Conservation (phyloP, 2,329 filamentous ascomycete species). For the Pestalotiopsis sp. region DNA sequence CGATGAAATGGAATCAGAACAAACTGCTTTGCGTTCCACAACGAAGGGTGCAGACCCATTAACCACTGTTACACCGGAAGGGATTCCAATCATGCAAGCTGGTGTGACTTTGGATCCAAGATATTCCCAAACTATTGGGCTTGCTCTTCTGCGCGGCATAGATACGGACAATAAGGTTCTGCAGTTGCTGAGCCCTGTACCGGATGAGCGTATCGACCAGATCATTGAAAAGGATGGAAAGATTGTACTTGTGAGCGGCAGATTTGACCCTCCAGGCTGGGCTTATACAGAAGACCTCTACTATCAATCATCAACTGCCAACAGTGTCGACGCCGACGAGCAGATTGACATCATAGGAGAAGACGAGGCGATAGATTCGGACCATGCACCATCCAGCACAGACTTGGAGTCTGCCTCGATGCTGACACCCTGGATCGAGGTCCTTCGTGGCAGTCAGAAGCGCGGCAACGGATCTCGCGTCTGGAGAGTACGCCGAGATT, state of each 20-base stretch:
- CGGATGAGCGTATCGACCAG: conserved; percentile 39
- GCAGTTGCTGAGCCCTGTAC: conserved; percentile 67
- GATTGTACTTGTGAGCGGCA: conserved; percentile 68
- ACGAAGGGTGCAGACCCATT: conserved; percentile 26
- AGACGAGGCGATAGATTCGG: conserved; percentile 31
- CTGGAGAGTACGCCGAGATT: conserved; percentile 66
- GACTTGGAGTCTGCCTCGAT: conserved; percentile 31
- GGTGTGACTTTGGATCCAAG: conserved; percentile 61
- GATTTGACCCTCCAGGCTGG: conserved; percentile 70
- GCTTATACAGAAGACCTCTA: conserved; percentile 68
- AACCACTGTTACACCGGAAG: conserved; percentile 47
- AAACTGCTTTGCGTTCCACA: conserved; percentile 14
- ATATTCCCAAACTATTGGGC: conserved; percentile 61
- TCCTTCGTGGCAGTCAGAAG: conserved; percentile 55
- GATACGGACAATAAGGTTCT: conserved; percentile 56
- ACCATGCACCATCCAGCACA: not conserved
- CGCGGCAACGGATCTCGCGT: conserved; percentile 60
- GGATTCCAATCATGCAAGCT: conserved; percentile 65
- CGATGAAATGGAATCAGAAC: conserved; percentile 25
- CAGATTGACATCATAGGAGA: conserved; percentile 35
- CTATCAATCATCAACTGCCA: conserved; percentile 22
- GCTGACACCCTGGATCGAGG: conserved; percentile 64
- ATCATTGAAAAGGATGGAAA: conserved; percentile 44
- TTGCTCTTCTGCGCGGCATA: conserved; percentile 72
- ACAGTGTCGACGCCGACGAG: conserved; percentile 24